Percentiles rank a stretch among this genome's conserved stretches.
Evolutionary conservation across 2,329 filamentous ascomycete genomes (phyloP).

Genomic region (Penicillium frequentans): DNA sequence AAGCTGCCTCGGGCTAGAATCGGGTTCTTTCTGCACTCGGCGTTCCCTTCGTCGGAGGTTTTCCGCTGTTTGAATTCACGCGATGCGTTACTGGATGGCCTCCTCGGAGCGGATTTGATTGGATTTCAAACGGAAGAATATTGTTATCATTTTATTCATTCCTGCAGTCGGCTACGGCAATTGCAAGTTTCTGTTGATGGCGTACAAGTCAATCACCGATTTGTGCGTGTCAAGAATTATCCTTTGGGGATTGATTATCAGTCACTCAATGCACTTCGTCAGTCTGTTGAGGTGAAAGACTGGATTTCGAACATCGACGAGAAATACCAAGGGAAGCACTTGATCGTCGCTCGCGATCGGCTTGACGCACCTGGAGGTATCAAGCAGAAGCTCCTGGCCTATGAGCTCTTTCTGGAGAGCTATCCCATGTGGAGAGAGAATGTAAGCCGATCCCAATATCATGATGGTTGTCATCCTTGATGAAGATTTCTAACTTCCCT

Average conservation of each 20-base stretch:
- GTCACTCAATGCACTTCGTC: constrained; percentile 66
- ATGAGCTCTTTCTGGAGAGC: constrained; percentile 87
- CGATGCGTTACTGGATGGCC: constrained; percentile 80
- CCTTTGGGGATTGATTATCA: constrained; percentile 86
- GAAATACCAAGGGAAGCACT: constrained; percentile 78
- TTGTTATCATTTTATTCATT: constrained; percentile 87
- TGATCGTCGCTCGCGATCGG: constrained; percentile 92
- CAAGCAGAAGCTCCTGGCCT: constrained; percentile 85
- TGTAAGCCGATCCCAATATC: constrained; percentile 30
- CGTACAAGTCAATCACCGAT: constrained; percentile 82
- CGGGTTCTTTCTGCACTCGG: constrained; percentile 90
- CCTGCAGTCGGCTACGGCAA: constrained; percentile 81
- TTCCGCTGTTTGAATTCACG: constrained; percentile 86
- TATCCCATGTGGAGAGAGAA: constrained; percentile 84
- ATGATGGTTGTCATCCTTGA: background rate
- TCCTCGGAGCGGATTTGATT: constrained; percentile 87
- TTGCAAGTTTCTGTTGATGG: constrained; percentile 84
- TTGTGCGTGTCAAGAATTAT: constrained; percentile 77
- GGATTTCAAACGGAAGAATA: constrained; percentile 95
- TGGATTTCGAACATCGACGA: constrained; percentile 79
- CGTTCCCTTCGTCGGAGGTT: constrained; percentile 92
- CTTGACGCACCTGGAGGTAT: constrained; percentile 89
- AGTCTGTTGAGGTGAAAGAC: constrained; percentile 68
- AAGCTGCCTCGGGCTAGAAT: constrained; percentile 84
- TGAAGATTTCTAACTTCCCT: background rate